phyloP scores from a whole-genome alignment of 164 flowering plant species.

The Vitis riparia region DNA sequence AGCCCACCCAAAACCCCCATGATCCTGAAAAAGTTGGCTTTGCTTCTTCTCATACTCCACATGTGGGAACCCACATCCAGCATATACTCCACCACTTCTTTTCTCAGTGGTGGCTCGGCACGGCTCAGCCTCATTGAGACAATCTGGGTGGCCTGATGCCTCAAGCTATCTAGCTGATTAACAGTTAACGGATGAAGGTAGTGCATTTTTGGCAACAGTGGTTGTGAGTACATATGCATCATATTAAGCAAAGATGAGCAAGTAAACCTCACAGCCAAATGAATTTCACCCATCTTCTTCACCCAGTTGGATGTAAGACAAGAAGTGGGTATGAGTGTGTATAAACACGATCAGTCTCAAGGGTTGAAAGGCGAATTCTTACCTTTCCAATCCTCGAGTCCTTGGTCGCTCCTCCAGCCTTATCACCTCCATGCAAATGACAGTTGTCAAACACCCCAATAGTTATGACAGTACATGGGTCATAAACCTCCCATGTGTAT shows the following conservation, averaged over 20 bases:
- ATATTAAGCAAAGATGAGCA: conserved; percentile 44
- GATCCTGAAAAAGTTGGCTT: conserved; percentile 47
- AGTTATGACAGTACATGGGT: conserved; percentile 60
- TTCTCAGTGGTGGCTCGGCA: conserved; percentile 49
- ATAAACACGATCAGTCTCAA: conserved; percentile 43
- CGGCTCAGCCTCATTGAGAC: conserved; percentile 47
- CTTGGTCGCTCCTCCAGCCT: conserved; percentile 26
- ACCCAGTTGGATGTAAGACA: conserved; percentile 40
- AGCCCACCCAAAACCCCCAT: conserved; percentile 40
- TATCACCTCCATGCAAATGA: conserved; percentile 43
- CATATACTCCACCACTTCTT: conserved; percentile 47
- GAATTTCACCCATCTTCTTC: conserved; percentile 54
- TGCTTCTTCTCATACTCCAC: conserved; percentile 57
- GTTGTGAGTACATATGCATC: conserved; percentile 52
- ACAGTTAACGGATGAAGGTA: conserved; percentile 43
- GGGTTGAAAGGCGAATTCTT: conserved; percentile 45
- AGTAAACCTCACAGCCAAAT: conserved; percentile 46
- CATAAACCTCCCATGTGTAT: conserved; percentile 62
- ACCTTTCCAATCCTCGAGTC: conserved; percentile 49
- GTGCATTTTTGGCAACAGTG: conserved; percentile 47
- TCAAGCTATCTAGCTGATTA: conserved; percentile 42
- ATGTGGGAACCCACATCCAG: conserved; percentile 51
- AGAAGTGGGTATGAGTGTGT: conserved; percentile 47
- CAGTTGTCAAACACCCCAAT: conserved; percentile 58
- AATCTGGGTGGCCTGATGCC: conserved; percentile 48